Percentiles rank a stretch among this genome's conserved stretches.
Evolutionary conservation across 306 rosid genomes (phyloP).

Genomic region (Begonia fuchsioides): DNA sequence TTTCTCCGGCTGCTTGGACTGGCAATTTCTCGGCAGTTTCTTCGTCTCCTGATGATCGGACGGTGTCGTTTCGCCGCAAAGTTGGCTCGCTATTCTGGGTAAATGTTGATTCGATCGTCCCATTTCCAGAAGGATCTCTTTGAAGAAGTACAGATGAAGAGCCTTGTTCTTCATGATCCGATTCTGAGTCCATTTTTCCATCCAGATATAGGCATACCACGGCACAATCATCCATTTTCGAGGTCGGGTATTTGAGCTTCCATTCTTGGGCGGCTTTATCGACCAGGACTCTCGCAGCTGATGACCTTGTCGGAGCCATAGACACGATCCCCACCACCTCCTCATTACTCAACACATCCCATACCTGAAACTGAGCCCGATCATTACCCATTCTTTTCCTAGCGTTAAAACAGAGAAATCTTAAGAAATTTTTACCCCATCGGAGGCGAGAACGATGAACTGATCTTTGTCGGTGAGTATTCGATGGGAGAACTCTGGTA

Average conservation of each 20-base stretch:
- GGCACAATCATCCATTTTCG: slow-evolving; percentile 95
- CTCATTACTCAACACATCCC: slow-evolving; percentile 95
- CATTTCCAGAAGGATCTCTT: slow-evolving; percentile 43
- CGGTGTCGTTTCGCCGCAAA: slow-evolving; percentile 63
- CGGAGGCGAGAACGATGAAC: slow-evolving; percentile 87
- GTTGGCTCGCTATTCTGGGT: slow-evolving; percentile 76
- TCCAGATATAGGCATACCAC: slow-evolving; percentile 81
- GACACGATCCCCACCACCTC: slow-evolving; percentile 77
- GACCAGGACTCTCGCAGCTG: slow-evolving; percentile 63
- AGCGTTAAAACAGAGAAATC: neutral
- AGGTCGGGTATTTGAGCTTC: slow-evolving; percentile 85
- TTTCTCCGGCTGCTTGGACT: slow-evolving; percentile 26
- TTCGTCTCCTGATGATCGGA: slow-evolving; percentile 68
- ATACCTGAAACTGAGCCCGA: slow-evolving; percentile 31
- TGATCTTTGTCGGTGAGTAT: slow-evolving; percentile 60
- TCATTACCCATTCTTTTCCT: neutral
- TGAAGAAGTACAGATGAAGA: slow-evolving; percentile 77
- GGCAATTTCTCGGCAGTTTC: slow-evolving; percentile 29
- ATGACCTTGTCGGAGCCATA: slow-evolving; percentile 51
- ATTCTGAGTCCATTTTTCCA: slow-evolving; percentile 90
- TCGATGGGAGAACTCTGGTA: slow-evolving; percentile 75
- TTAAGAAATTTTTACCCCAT: slow-evolving; percentile 54
- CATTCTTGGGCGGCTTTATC: slow-evolving; percentile 78
- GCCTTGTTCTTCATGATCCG: slow-evolving; percentile 74
- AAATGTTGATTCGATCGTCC: slow-evolving; percentile 32